Base-by-base conservation (phyloP, 805 yeast genomes). In the Cyberlindnera misumaiensis region DNA sequence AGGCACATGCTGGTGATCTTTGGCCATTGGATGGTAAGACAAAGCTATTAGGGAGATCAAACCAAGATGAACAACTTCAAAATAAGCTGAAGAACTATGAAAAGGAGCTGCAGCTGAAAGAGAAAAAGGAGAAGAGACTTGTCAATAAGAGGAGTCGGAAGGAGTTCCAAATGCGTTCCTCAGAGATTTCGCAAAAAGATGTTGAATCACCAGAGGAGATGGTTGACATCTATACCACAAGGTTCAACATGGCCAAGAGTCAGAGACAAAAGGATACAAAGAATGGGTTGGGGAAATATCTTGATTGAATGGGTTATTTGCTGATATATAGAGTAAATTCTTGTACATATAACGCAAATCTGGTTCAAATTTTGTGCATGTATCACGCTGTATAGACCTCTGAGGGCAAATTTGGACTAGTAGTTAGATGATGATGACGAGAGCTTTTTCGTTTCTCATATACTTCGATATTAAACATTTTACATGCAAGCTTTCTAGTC, bases 1-100 rank as follows among this genome's bases (percentile, higher is more conserved):
- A 93, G 58, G 75, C 86, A 0, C 60, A 60, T n/a, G 73, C 75
- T 54, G 96, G 96, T 16, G 98, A 93, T 56, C 61, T 80, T 37
- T 93, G 97, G 98, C 80, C 83, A 0, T 59, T 79, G 29, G 83
- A 72, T 27, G 79, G 79, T 3, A 83, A 82, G 55, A 66, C 75
- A 3, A 70, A 67, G 22, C 49, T 62, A 3, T 55, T 56, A 34
- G 64, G 67, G 4, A 59, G 53, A 31, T 60, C 62, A 30, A 64
- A 62, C 40, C 59, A 56, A 29, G 52, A 52, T 46, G 14, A 58
- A 48, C 35, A 50, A 47, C 30, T 53, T 11, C 34, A 51, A 18
- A 60, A 53, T 6, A 58, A 60, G 39, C 46, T 68, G 30, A 53
- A 60, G 43, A 56, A 56, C 34, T 64, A 63, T 42, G 66, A 59